phyloP scores from a whole-genome alignment of 495 filamentous ascomycete genomes.

The Xylaria cubensis region DNA sequence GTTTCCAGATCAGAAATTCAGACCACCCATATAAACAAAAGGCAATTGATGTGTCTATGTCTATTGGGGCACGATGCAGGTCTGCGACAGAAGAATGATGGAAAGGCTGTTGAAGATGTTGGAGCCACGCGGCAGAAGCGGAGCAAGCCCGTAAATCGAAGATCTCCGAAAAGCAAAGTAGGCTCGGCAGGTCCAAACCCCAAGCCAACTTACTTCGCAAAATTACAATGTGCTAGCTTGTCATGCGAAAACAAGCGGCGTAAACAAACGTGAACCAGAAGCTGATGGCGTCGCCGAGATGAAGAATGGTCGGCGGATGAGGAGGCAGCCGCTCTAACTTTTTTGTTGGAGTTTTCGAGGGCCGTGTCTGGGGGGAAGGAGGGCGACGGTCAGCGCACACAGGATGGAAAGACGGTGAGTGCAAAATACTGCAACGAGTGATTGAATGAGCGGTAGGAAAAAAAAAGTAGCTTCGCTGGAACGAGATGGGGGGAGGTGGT shows the following conservation, averaged over 20 bases:
- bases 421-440: slow-evolving; percentile 39
- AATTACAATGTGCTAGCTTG: slow-evolving; percentile 32
- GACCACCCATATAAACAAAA: slow-evolving; percentile 16
- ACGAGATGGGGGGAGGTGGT: slow-evolving; percentile 38
- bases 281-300: slow-evolving; percentile 19
- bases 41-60: slow-evolving; percentile 34
- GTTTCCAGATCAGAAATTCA: slow-evolving; percentile 18
- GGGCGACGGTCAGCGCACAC: slow-evolving; percentile 26
- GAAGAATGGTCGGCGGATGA: slow-evolving; percentile 13
- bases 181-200: slow-evolving; percentile 24
- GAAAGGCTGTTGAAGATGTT: slow-evolving; percentile 36
- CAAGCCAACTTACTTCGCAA: slow-evolving; percentile 36
- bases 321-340: slow-evolving; percentile 1
- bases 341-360: slow-evolving; percentile 14
- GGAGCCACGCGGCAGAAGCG: slow-evolving; percentile 38
- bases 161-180: slow-evolving; percentile 31
- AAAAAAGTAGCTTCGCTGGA: slow-evolving; percentile 39
- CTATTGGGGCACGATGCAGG: slow-evolving; percentile 25
- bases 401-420: slow-evolving; percentile 27
- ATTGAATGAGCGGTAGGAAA: slow-evolving; percentile 30
- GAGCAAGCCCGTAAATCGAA: slow-evolving; percentile 32
- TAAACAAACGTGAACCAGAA: not conserved
- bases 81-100: slow-evolving; percentile 33
- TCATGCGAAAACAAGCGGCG: slow-evolving; percentile 36
- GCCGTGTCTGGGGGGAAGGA: slow-evolving; percentile 17